Evolutionary conservation across 2,329 filamentous ascomycete genomes (phyloP).

Genomic region (Nemania abortiva): DNA sequence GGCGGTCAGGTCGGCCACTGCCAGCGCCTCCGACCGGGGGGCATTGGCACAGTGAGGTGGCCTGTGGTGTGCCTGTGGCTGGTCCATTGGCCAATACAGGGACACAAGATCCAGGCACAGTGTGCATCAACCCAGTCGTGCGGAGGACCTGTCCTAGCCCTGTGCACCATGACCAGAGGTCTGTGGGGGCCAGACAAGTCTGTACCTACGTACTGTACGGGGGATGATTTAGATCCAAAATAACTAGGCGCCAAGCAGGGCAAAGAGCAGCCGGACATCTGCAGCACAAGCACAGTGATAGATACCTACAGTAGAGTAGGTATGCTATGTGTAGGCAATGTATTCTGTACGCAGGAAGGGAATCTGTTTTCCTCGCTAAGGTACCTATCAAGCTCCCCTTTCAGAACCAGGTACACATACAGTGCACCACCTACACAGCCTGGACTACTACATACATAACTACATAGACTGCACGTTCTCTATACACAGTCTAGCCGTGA

Average conservation of each 20-base stretch:
- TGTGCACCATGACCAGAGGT: slow-evolving; percentile 2
- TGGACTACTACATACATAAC: neutral
- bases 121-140: slow-evolving; percentile 27
- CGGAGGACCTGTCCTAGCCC: slow-evolving; percentile 18
- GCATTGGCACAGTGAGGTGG: slow-evolving; percentile 10
- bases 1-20: slow-evolving; percentile 13
- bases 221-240: slow-evolving; percentile 19
- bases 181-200: slow-evolving; percentile 18
- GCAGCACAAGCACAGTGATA: slow-evolving; percentile 21
- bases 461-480: neutral
- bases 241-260: slow-evolving; percentile 12
- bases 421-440: neutral
- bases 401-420: neutral
- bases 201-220: neutral
- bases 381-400: slow-evolving; percentile 13
- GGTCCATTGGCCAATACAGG: slow-evolving; percentile 2
- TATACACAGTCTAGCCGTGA: slow-evolving; percentile 7
- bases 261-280: slow-evolving; percentile 10
- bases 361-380: slow-evolving; percentile 13
- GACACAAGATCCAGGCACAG: slow-evolving; percentile 24
- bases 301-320: neutral
- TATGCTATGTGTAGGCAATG: neutral
- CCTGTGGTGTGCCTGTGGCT: neutral
- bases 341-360: neutral
- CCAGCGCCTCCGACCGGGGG: slow-evolving; percentile 4